Evolutionary conservation across 169 alveolate genomes (phyloP), one percentile per base, ranked within the genome.

Genomic region (Cryptosporidium ubiquitum): DNA sequence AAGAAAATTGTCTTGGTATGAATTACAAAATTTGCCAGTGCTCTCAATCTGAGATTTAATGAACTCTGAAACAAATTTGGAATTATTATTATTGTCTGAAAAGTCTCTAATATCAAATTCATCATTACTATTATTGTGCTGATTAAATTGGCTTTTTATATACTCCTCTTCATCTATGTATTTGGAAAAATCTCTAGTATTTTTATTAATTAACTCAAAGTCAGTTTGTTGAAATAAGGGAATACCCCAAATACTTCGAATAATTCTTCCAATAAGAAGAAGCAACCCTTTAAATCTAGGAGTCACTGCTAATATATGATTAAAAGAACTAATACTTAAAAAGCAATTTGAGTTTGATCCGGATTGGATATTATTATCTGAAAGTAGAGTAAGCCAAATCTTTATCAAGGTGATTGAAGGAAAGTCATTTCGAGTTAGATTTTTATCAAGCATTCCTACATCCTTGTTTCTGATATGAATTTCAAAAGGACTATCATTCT

Each of bases 321-420:
- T 79, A 4, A 61, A n/a, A 26, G 73, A 61, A 26, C 40, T 79
- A 12, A 64, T 39, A 31, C 35, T 61, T 26, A 79, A 23, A 29
- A 37, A 39, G 66, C 79, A 79, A 31, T 23, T 42, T 18, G 79
- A 60, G 39, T 60, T 40, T 29, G 86, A 58, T 3, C 49, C 37
- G 16, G 58, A 40, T 33, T 79, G 89, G 3, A 79, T 79, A 26
- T 40, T 42, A 29, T 3, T 42, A n/a, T 79, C 89, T n/a, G 89
- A 61, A 9, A 79, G n/a, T n/a, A 79, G 64, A n/a, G 89, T 79
- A 3, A 79, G 49, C 89, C 89, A 79, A 39, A 79, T 79, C 47
- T 58, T 58, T 33, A 79, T 79, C 52, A 79, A 49, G 23, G 58
- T 58, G 9, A 79, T 26, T 5, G 55, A 35, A 14, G 89, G 89